Evolutionary conservation across 1,284 basidiomycete genomes (phyloP).

Genomic region (Pseudozyma hubeiensis): DNA sequence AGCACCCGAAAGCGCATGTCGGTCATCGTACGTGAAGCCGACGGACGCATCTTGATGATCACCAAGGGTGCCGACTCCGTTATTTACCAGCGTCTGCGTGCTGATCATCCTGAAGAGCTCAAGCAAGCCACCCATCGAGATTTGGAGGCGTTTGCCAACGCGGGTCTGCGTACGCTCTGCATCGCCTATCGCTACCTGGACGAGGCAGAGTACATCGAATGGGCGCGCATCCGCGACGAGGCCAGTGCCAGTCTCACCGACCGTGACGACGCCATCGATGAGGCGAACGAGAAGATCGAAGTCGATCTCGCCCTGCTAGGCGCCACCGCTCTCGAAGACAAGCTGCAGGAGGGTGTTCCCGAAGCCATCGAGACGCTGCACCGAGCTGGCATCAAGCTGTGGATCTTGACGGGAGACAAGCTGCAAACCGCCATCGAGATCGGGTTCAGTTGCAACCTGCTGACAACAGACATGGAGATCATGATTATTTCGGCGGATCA

Average conservation of each 20-base stretch:
- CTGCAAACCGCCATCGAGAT: constrained; percentile 98
- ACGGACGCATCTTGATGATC: constrained; percentile 84
- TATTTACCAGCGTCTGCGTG: constrained; percentile 84
- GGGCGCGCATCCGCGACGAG: constrained; percentile 84
- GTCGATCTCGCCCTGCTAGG: constrained; percentile 84
- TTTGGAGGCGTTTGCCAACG: constrained; percentile 93
- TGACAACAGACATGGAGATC: constrained; percentile 74
- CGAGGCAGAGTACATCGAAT: constrained; percentile 85
- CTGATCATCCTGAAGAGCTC: constrained; percentile 79
- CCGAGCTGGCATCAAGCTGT: constrained; percentile 93
- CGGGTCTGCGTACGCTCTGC: constrained; percentile 89
- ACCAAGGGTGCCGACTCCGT: constrained; percentile 98
- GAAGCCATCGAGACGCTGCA: constrained; percentile 94
- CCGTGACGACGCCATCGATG: constrained; percentile 89
- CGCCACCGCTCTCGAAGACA: constrained; percentile 95
- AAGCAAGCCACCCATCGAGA: constrained; percentile 84
- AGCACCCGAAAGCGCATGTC: constrained; percentile 94
- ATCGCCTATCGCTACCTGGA: constrained; percentile 83
- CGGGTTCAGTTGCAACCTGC: constrained; percentile 69
- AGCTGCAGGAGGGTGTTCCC: constrained; percentile 94
- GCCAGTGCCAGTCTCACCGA: constrained; percentile 81
- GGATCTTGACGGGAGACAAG: constrained; percentile 96
- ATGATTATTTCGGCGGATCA: constrained; percentile 94
- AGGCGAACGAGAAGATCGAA: constrained; percentile 85
- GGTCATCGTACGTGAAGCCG: constrained; percentile 83